phyloP scores from a whole-genome alignment of 768 basidiomycete genomes.

The Fistulinella prunicolor region DNA sequence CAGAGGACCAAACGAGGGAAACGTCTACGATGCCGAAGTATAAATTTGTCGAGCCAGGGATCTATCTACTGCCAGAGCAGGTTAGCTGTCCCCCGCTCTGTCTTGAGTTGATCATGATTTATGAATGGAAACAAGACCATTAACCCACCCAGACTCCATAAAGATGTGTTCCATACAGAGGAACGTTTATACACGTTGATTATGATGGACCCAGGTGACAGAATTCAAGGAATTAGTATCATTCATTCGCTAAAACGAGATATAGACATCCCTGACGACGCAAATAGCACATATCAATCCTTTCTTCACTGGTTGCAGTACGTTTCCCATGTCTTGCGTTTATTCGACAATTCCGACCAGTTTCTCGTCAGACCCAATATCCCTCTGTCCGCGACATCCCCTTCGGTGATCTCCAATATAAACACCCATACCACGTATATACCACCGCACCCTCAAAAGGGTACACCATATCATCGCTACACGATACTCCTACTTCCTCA shows the following conservation, averaged over 20 bases:
- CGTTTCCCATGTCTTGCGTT: constrained; percentile 18
- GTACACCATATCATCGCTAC: constrained; percentile 91
- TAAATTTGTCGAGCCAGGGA: constrained; percentile 64
- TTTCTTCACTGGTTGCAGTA: constrained; percentile 88
- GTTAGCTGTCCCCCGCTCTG: constrained; percentile 35
- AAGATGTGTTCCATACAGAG: constrained; percentile 80
- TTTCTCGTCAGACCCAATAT: constrained; percentile 66
- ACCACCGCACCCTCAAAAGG: constrained; percentile 89
- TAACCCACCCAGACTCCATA: constrained; percentile 59
- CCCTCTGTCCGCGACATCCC: constrained; percentile 60
- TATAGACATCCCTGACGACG: constrained; percentile 81
- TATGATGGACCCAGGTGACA: constrained; percentile 80
- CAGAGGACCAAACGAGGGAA: constrained; percentile 25
- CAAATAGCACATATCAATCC: constrained; percentile 58
- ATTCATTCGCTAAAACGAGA: constrained; percentile 6
- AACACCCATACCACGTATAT: constrained; percentile 71
- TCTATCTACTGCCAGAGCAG: constrained; percentile 64
- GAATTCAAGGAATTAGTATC: constrained; percentile 21
- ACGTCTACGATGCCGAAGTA: constrained; percentile 24
- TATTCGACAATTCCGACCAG: background rate
- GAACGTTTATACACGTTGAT: constrained; percentile 82
- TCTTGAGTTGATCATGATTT: background rate
- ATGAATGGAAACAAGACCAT: constrained; percentile 48
- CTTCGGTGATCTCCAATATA: constrained; percentile 37
- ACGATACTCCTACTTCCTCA: constrained; percentile 74